phyloP scores from a whole-genome alignment of 2,329 filamentous ascomycete genomes.

The Claviceps quebecensis region DNA sequence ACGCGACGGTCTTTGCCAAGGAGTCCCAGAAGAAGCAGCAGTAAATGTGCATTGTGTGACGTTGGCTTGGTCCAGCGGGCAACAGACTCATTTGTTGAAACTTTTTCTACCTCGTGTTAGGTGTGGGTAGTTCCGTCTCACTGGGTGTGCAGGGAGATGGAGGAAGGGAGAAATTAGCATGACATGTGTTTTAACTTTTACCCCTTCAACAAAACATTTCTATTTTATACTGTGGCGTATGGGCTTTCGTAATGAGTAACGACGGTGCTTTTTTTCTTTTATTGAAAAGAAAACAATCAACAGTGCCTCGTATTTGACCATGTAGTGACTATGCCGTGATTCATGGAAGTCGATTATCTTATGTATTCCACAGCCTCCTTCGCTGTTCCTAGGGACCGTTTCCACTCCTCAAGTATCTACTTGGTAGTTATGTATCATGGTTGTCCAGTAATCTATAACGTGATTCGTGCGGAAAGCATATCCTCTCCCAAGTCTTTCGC shows the following conservation, averaged over 20 bases:
- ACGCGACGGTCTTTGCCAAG: slow-evolving; percentile 81
- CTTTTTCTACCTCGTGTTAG: neutral
- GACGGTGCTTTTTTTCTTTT: neutral
- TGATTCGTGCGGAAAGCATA: too few species aligned
- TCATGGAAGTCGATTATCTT: neutral
- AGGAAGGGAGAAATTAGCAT: neutral
- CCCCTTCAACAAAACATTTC: neutral
- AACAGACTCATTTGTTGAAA: neutral
- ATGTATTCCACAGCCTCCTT: too few species aligned
- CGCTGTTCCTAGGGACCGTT: too few species aligned
- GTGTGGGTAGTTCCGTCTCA: slow-evolving; percentile 9
- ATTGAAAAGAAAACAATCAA: slow-evolving; percentile 8
- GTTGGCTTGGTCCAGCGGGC: neutral
- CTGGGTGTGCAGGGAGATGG: slow-evolving; percentile 26
- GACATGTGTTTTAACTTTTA: too few species aligned
- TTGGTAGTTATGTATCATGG: too few species aligned
- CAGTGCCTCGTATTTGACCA: neutral
- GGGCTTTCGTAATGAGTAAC: slow-evolving; percentile 16
- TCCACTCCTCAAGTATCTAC: too few species aligned
- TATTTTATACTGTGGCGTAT: slow-evolving; percentile 17
- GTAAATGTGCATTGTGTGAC: neutral
- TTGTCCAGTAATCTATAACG: too few species aligned
- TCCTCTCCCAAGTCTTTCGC: too few species aligned
- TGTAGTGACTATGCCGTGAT: neutral
- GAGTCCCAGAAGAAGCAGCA: slow-evolving; percentile 30